phyloP scores from a whole-genome alignment of 176 grass and related monocot genomes.

The Tillandsia leiboldiana region DNA sequence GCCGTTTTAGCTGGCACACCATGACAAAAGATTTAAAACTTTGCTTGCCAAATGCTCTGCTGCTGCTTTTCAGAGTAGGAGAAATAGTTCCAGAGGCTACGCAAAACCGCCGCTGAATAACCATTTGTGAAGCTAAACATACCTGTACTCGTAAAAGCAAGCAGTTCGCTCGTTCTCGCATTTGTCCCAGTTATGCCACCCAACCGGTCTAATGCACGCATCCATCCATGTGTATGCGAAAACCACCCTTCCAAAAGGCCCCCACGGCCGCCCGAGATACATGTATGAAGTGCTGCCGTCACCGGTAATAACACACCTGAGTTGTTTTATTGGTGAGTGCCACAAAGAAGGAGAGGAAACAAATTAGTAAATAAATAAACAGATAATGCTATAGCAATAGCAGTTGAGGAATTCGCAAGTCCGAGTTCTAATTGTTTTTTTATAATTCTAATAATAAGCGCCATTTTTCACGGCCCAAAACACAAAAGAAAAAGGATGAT shows the following conservation, averaged over 20 bases:
- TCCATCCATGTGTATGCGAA: conserved; percentile 96
- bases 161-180: conserved; percentile 80
- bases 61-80: neutral
- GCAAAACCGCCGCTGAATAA: too few species aligned
- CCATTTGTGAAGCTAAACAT: neutral
- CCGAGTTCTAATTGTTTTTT: neutral
- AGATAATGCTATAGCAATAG: neutral
- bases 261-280: conserved; percentile 92
- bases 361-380: neutral
- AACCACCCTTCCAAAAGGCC: conserved; percentile 89
- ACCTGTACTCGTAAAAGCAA: conserved; percentile 97
- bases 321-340: neutral
- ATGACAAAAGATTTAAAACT: too few species aligned
- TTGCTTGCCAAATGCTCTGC: neutral
- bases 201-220: conserved; percentile 54
- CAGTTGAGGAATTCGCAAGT: neutral
- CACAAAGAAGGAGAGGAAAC: neutral
- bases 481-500: neutral
- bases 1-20: too few species aligned
- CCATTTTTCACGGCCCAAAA: too few species aligned
- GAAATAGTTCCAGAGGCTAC: neutral
- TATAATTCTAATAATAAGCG: too few species aligned
- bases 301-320: conserved; percentile 87
- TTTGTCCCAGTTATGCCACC: conserved; percentile 99
- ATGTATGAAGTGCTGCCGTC: conserved; percentile 63